Conservation (phyloP, 352 stramenopile genomes). For the Phytopythium oedochilum region DNA sequence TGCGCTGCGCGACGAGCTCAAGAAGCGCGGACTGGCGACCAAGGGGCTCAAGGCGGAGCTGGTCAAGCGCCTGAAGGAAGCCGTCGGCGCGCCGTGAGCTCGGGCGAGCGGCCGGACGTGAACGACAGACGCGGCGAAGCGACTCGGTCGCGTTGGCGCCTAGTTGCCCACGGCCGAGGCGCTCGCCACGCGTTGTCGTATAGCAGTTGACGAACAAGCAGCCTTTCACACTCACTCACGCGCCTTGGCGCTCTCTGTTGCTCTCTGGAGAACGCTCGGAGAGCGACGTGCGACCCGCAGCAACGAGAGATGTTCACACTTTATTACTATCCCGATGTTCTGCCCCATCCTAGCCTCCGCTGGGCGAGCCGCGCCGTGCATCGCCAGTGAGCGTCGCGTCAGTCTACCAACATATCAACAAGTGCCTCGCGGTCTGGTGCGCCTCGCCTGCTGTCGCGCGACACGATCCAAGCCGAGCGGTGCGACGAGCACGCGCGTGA, state of each 20-base stretch:
- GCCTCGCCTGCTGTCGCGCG: background rate
- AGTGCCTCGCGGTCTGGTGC: background rate
- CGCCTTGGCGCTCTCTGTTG: too few relatives aligned
- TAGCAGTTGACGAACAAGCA: too few relatives aligned
- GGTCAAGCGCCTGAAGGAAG: conserved; percentile 76
- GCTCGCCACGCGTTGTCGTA: background rate
- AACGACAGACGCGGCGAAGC: background rate
- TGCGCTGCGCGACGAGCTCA: conserved; percentile 66
- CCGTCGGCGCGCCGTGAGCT: conserved; percentile 26
- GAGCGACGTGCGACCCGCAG: too few relatives aligned
- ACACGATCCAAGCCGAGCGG: background rate
- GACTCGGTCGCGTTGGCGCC: too few relatives aligned
- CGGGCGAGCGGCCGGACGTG: background rate
- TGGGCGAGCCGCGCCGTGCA: background rate
- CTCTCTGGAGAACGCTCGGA: too few relatives aligned
- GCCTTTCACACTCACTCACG: too few relatives aligned
- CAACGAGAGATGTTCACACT: too few relatives aligned
- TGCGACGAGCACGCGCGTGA: background rate
- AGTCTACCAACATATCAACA: conserved; percentile 8
- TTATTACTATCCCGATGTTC: conserved; percentile 5
- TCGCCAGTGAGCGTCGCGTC: background rate
- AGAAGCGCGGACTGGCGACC: conserved; percentile 66
- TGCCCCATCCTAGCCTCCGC: background rate
- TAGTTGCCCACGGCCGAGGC: background rate
- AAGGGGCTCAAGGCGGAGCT: conserved; percentile 84